Evolutionary conservation across 805 yeast genomes (phyloP).

Genomic region (Ogataea neopini): DNA sequence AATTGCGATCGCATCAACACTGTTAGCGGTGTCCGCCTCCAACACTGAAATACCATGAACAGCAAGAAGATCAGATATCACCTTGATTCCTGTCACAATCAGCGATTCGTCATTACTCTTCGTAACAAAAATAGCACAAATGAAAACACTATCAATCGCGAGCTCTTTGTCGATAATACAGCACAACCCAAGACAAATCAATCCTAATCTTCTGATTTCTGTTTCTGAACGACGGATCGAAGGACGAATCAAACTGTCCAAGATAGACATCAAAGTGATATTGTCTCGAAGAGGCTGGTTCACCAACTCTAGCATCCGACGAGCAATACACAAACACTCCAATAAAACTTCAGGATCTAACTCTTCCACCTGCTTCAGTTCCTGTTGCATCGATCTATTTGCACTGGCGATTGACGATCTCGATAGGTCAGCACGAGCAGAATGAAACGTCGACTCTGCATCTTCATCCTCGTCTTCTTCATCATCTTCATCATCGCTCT

Average conservation of each 20-base stretch:
- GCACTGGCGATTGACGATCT: slow-evolving; percentile 35
- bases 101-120: slow-evolving; percentile 58
- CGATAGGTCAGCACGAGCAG: slow-evolving; percentile 34
- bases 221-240: slow-evolving; percentile 64
- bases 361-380: slow-evolving; percentile 39
- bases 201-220: slow-evolving; percentile 62
- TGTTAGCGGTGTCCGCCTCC: slow-evolving; percentile 50
- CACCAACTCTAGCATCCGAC: slow-evolving; percentile 66
- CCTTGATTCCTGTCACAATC: slow-evolving; percentile 62
- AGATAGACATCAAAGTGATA: slow-evolving; percentile 63
- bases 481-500: slow-evolving; percentile 19
- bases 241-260: slow-evolving; percentile 77
- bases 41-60: slow-evolving; percentile 72
- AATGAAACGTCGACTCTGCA: slow-evolving; percentile 24
- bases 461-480: slow-evolving; percentile 27
- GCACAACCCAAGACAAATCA: slow-evolving; percentile 76
- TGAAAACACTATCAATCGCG: slow-evolving; percentile 60
- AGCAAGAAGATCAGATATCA: slow-evolving; percentile 75
- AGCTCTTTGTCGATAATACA: slow-evolving; percentile 66
- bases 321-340: slow-evolving; percentile 68
- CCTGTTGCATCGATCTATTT: slow-evolving; percentile 34
- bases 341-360: slow-evolving; percentile 50
- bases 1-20: slow-evolving; percentile 64
- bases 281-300: slow-evolving; percentile 66
- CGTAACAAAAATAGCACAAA: slow-evolving; percentile 69